Evolutionary conservation across 805 yeast species (phyloP), one percentile per base, ranked within the genome.

Genomic region (Hanseniaspora pseudoguilliermondii): DNA sequence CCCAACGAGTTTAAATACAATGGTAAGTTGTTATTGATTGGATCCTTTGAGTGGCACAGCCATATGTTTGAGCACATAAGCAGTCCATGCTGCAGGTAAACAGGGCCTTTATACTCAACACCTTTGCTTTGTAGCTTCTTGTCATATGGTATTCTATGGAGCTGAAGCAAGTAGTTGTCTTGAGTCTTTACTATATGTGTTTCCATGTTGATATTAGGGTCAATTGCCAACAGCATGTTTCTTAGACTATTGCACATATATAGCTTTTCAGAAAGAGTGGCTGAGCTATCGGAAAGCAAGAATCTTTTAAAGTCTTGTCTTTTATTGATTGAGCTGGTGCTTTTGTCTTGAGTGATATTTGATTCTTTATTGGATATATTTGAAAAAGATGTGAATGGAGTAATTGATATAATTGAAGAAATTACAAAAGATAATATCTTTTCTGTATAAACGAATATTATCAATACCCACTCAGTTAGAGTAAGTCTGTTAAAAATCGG

Each of bases 11-110:
- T 82, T 36, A 91, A 73, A 2, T 80, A 71, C 65, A 86, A 84
- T 0, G 97, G 96, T 49, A 93, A 69, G 59, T 82, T 80, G 48
- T 75, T 72, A 57, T 72, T 57, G 55, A 71, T 69, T 2, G 55
- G 55, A 23, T 49, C 39, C 9, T 44, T 20, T 8, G 54, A 47
- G 23, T 55, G 58, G 65, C 80, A 76, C 64, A 81, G 67, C 95
- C 95, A 84, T 27, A 86, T 74, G 64, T 93, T 97, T 47, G 90
- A 81, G 66, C 82, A 83, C 93, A 89, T 90, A 58, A 91, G 73
- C 51, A 91, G 72, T 0, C 97, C 97, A 65, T 91, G 97, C 66
- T 91, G 97, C 54, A 91, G 75, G 65, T 86, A 91, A 0, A 86
- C 85, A 1, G 84, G 83, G 54, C 78, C 75, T 18, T 40, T 49